phyloP scores from a whole-genome alignment of 768 basidiomycete species.

The Candolleomyces aberdarensis region DNA sequence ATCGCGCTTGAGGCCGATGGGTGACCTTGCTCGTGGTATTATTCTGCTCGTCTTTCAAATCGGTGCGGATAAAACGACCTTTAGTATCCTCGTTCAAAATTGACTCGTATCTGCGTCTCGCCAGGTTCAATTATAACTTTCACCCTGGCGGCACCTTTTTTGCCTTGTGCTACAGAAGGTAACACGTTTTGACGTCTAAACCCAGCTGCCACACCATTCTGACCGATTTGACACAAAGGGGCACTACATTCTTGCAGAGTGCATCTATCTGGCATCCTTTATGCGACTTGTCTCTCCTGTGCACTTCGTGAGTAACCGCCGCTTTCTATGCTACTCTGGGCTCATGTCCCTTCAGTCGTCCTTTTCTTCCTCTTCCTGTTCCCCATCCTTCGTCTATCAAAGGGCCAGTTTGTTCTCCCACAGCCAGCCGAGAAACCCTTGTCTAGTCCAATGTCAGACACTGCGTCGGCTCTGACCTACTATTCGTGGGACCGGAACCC shows the following conservation, averaged over 20 bases:
- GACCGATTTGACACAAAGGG: neutral
- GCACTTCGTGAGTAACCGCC: slow-evolving; percentile 29
- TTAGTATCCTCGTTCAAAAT: neutral
- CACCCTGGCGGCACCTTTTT: slow-evolving; percentile 23
- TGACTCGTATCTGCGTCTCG: neutral
- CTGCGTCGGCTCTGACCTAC: slow-evolving; percentile 2
- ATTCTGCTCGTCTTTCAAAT: slow-evolving; percentile 4
- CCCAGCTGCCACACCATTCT: neutral
- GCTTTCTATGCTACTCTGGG: neutral
- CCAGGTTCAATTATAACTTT: slow-evolving; percentile 33
- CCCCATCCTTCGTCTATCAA: slow-evolving; percentile 1
- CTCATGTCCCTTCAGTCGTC: neutral
- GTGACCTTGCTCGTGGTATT: slow-evolving; percentile 1
- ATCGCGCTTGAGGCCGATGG: neutral
- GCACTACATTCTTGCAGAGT: slow-evolving; percentile 22
- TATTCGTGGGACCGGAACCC: slow-evolving; percentile 8
- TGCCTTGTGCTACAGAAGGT: slow-evolving; percentile 37
- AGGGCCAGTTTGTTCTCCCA: neutral
- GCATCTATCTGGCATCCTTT: slow-evolving; percentile 24
- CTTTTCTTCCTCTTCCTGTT: slow-evolving; percentile 2
- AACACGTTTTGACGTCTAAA: neutral
- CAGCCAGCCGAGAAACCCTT: neutral
- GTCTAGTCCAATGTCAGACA: neutral
- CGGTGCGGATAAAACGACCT: neutral
- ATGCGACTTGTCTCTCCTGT: slow-evolving; percentile 29